These are phyloP conservation scores for Blastocystis sp. DNA, from an alignment of 352 stramenopile genomes.

Conservation along the genomic window DNA sequence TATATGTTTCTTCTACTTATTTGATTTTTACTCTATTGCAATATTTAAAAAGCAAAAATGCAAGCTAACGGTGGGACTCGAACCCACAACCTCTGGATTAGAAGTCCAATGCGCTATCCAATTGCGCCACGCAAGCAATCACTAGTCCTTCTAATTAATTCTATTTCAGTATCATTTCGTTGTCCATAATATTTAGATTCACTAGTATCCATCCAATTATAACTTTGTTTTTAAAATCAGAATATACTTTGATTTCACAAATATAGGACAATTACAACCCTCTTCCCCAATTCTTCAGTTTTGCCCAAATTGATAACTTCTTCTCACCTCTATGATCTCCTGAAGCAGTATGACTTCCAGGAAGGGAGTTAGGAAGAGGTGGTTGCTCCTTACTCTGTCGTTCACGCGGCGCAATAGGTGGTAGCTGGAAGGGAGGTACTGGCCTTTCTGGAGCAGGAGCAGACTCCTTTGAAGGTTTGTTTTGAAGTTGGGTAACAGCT, in stretches of 20 bases:
- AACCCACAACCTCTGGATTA: conserved; percentile 53
- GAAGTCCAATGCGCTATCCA: conserved; percentile 54
- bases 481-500: neutral
- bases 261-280: neutral
- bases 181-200: no score
- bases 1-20: neutral
- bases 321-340: neutral
- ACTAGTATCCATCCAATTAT: no score
- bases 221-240: no score
- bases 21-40: neutral
- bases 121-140: conserved; percentile 29
- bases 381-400: no score
- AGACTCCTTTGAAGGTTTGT: neutral
- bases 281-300: conserved; percentile 16
- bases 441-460: neutral
- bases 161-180: neutral
- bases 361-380: neutral
- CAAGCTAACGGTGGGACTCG: conserved; percentile 43
- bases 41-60: neutral
- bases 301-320: neutral
- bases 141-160: neutral
- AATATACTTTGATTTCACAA: no score
- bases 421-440: neutral
- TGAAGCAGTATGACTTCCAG: neutral
- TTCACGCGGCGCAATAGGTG: neutral